Base-by-base conservation (phyloP, 2,329 filamentous ascomycete genomes). In the Beauveria bassiana region DNA sequence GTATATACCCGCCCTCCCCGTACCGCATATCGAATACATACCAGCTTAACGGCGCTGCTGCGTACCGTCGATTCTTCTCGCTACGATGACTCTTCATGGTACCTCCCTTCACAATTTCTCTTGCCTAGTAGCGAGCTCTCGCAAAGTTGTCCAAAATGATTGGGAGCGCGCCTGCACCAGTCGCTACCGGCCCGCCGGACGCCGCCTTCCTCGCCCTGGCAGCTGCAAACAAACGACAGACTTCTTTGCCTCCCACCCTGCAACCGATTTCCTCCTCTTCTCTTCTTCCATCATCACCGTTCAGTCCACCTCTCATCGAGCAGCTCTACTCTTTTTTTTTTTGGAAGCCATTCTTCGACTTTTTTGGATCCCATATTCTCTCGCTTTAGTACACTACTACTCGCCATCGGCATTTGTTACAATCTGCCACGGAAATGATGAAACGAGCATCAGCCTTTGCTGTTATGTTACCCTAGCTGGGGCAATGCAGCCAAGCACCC, bases 341-440 rank as follows among this genome's bases (percentile, higher is more conserved):
- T 38, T 65, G 66, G 64, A 69, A 63, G 60, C 57, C 59, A 45
- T 65, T 67, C 65, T 62, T 64, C 62, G 65, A n/a, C 50, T 66
- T 71, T 71, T 71, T 75, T 73, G 70, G 71, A 71, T 67, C 66
- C 59, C 63, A 43, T 56, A 61, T 62, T 55, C 55, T 22, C 38
- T 62, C 56, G 51, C 50, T 55, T 71, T 71, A 70, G 68, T 62
- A 66, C 66, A 54, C 38, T 42, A 58, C 46, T 51, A 58, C 54
- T 42, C 61, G 49, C 53, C 59, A 55, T 24, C 42, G 59, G 51
- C 59, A 61, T 61, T 43, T 55, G 59, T 61, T 61, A 61, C 51
- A 26, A n/a, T 49, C 51, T 43, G 50, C 43, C 51, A 47, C 42
- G 59, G 43, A 53, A 22, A 61, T 31, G 51, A 61, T 61, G 59